Evolutionary conservation across 2,329 filamentous ascomycete genomes (phyloP).

Genomic region (Cladosporium halotolerans): DNA sequence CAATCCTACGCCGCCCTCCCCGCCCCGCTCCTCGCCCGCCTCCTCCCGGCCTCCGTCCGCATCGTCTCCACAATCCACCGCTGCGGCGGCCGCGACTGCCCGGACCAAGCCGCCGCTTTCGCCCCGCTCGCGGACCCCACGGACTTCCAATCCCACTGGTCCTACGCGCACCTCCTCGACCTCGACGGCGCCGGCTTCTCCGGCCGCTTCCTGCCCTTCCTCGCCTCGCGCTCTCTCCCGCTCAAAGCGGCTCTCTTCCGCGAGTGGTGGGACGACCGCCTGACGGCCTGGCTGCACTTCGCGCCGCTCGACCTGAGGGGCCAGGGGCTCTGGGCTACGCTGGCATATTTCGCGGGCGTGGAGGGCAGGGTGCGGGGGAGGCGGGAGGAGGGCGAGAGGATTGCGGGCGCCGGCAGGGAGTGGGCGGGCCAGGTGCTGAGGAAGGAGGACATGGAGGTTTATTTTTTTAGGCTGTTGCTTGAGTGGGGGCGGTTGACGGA

Average conservation of each 20-base stretch:
- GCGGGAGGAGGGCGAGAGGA: conserved; percentile 51
- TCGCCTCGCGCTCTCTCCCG: conserved; percentile 62
- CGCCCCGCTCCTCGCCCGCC: conserved; percentile 48
- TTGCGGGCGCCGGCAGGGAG: conserved; percentile 57
- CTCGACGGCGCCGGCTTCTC: conserved; percentile 64
- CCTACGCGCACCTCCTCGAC: conserved; percentile 65
- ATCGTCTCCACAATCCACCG: conserved; percentile 55
- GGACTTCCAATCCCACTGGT: conserved; percentile 54
- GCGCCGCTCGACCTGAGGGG: conserved; percentile 69
- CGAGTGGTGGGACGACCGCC: conserved; percentile 71
- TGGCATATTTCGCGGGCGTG: conserved; percentile 67
- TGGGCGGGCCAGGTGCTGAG: conserved; percentile 61
- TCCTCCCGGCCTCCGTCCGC: conserved; percentile 51
- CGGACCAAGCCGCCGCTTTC: conserved; percentile 48
- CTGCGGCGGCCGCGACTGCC: conserved; percentile 49
- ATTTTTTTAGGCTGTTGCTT: conserved; percentile 68
- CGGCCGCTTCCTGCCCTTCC: conserved; percentile 56
- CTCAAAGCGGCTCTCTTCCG: conserved; percentile 67
- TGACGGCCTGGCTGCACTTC: conserved; percentile 74
- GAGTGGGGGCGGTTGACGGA: conserved; percentile 70
- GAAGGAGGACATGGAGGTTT: conserved; percentile 72
- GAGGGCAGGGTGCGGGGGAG: conserved; percentile 43
- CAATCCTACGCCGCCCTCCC: conserved; percentile 51
- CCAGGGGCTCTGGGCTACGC: conserved; percentile 65
- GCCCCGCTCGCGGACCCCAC: conserved; percentile 30